These are phyloP conservation scores for Ogataea neopini DNA, from an alignment of 805 yeast genomes.

Conservation along the genomic window DNA sequence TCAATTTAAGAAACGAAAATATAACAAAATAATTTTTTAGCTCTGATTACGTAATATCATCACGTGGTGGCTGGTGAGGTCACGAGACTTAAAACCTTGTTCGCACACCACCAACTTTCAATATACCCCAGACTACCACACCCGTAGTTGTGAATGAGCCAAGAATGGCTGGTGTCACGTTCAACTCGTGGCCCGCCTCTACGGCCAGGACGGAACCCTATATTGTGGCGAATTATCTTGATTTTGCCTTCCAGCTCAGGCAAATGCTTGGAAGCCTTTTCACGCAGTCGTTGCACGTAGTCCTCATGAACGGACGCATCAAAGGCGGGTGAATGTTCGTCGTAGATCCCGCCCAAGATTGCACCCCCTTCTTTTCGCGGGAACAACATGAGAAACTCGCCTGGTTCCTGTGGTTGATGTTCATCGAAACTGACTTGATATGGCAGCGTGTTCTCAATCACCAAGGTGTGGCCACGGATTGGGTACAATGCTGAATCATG, in stretches of 20 bases:
- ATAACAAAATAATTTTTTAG: too few relatives aligned
- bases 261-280: slow-evolving; percentile 45
- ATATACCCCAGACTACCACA: slow-evolving; percentile 73
- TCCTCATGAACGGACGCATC: slow-evolving; percentile 41
- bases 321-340: slow-evolving; percentile 21
- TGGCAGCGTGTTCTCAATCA: slow-evolving; percentile 47
- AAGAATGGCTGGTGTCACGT: slow-evolving; percentile 22
- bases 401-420: slow-evolving; percentile 32
- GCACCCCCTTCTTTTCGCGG: slow-evolving; percentile 71
- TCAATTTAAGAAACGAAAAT: too few relatives aligned
- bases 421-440: slow-evolving; percentile 38
- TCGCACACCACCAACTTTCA: slow-evolving; percentile 61
- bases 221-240: slow-evolving; percentile 53
- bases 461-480: slow-evolving; percentile 60
- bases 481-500: slow-evolving; percentile 49
- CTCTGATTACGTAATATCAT: not conserved
- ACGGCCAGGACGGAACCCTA: slow-evolving; percentile 71
- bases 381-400: slow-evolving; percentile 57
- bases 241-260: slow-evolving; percentile 52
- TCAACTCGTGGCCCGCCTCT: slow-evolving; percentile 54
- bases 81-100: slow-evolving; percentile 36
- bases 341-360: slow-evolving; percentile 56
- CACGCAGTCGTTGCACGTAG: slow-evolving; percentile 49
- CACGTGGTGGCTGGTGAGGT: slow-evolving; percentile 1
- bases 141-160: slow-evolving; percentile 63